Evolutionary conservation across 208 protist species (phyloP), one percentile per base, ranked within the genome.

Genomic region (Crithidia sp.): DNA sequence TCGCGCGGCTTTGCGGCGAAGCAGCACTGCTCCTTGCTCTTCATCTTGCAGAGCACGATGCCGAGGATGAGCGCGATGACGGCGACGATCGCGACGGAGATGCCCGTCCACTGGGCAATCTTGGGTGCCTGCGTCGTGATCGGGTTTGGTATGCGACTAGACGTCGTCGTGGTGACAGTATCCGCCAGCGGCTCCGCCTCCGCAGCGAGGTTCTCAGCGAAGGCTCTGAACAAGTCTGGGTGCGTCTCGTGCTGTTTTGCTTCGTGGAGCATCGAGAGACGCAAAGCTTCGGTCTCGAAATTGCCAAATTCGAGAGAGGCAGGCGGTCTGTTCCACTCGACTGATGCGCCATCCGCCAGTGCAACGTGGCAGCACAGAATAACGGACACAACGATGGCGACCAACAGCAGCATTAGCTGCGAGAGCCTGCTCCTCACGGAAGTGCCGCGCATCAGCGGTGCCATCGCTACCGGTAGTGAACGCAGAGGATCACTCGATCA

Each of bases 21-120:
- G 56, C 72, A 77, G 44, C 64, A 77, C 63, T 67, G 50, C 37
- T 67, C 49, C 19, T 65, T 77, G 17, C n/a, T 52, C 56, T 57
- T 62, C 17, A 62, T 14, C 52, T 65, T 77, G 64, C 57, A 66
- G 7, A 66, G 40, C 19, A 77, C 53, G 3, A 71, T 8, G 6
- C 7, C 49, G 0, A 66, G 16, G 10, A 55, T 41, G 2, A 77
- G 17, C 4, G 2, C 17, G 0, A n/a, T 13, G 14, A 56, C 63
- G 14, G 60, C 17, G 13, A 65, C 47, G 16, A 66, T 58, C 5
- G 53, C 50, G 8, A 77, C 58, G 6, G 72, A 55, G 19, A 77
- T 71, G 41, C 72, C 64, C 41, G 60, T 40, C 63, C 57, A 71
- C 56, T 59, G 56, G 7, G 63, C 59, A n/a, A 71, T 43, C 9